Conservation (phyloP, 306 rosid genomes). For the Cucurbita maxima region DNA sequence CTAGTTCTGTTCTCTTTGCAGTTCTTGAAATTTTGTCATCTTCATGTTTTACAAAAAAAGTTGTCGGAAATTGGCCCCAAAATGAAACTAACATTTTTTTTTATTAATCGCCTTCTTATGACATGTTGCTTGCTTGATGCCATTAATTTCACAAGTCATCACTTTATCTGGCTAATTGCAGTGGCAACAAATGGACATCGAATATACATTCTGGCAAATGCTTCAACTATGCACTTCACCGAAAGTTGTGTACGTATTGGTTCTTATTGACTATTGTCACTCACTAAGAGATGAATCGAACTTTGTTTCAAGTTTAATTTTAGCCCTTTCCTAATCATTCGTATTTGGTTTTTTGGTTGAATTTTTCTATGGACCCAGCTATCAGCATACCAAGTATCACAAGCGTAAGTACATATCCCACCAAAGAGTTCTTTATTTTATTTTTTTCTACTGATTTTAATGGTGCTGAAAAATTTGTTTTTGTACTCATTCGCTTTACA, state of each 20-base stretch:
- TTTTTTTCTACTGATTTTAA: not conserved
- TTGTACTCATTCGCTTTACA: not conserved
- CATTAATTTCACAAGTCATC: not conserved
- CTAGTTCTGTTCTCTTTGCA: not conserved
- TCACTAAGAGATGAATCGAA: not conserved
- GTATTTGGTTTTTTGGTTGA: slow-evolving; percentile 22
- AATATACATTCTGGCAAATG: slow-evolving; percentile 99
- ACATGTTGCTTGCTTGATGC: slow-evolving; percentile 1
- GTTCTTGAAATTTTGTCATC: not conserved
- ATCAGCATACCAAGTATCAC: slow-evolving; percentile 98
- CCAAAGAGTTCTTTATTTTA: not conserved
- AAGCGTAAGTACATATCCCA: slow-evolving; percentile 65
- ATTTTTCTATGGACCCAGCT: slow-evolving; percentile 54
- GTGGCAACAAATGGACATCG: slow-evolving; percentile 99
- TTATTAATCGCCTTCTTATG: not conserved
- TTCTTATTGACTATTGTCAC: not conserved
- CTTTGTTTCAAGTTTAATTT: not conserved
- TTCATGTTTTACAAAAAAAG: not conserved
- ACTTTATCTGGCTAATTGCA: slow-evolving; percentile 20
- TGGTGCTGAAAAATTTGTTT: not conserved
- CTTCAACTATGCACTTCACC: slow-evolving; percentile 92
- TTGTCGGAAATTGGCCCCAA: not conserved
- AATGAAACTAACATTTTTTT: not conserved
- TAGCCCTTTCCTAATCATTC: slow-evolving; percentile 10
- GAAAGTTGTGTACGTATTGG: slow-evolving; percentile 82